Conservation (phyloP, 345 rosid genomes). For the Brassica incana region DNA sequence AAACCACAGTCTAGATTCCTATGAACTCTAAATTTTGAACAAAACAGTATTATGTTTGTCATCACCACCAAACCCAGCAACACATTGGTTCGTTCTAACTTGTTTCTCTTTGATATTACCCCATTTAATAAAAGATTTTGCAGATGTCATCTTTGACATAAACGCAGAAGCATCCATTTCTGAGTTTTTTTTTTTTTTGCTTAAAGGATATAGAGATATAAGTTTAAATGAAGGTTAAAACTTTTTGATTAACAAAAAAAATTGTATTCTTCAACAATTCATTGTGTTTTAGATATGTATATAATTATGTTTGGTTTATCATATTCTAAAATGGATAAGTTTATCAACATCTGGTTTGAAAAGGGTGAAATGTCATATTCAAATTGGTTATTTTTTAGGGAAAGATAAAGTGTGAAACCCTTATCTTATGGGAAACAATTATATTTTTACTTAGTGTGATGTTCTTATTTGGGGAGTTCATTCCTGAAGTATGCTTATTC, state of each 20-base stretch:
- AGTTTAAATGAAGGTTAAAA: not conserved
- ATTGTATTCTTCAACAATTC: not conserved
- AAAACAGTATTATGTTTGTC: too few species aligned
- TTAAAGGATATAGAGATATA: too few species aligned
- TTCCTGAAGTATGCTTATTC: conserved; percentile 1
- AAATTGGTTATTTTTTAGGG: not conserved
- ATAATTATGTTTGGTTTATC: not conserved
- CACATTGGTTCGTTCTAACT: not conserved
- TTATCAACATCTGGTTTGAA: not conserved
- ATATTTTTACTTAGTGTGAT: not conserved
- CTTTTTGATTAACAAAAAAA: not conserved
- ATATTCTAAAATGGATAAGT: not conserved
- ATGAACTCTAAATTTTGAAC: too few species aligned
- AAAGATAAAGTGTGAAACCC: not conserved
- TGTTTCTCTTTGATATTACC: conserved; percentile 32
- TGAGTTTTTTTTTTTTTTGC: not conserved
- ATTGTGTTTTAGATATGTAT: not conserved
- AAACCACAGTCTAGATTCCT: too few species aligned
- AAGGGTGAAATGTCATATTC: conserved; percentile 2
- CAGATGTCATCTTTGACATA: conserved; percentile 30
- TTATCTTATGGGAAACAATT: not conserved
- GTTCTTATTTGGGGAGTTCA: conserved; percentile 1
- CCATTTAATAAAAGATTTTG: conserved; percentile 16
- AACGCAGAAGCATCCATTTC: not conserved
- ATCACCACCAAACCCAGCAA: too few species aligned